Evolutionary conservation across 495 filamentous ascomycete species (phyloP).

Genomic region (Clavariopsis aquatica): DNA sequence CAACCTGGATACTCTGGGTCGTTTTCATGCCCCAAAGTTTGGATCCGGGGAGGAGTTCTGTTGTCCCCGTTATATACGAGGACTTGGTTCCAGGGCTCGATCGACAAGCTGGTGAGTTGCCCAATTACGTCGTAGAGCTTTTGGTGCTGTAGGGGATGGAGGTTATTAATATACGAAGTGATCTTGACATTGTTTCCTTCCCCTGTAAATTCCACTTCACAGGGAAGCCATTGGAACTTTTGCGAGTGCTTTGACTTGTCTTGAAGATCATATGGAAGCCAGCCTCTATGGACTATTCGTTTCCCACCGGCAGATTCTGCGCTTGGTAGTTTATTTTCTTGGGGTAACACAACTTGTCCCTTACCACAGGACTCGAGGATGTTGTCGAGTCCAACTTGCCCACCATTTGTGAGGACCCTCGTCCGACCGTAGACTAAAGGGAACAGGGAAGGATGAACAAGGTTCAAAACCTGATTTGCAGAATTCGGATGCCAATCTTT

Average conservation of each 20-base stretch:
- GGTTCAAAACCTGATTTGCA: constrained; percentile 56
- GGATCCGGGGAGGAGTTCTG: constrained; percentile 9
- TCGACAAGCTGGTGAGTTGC: constrained; percentile 50
- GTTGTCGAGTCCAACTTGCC: neutral
- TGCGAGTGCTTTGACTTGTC: constrained; percentile 18
- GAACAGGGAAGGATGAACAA: constrained; percentile 64
- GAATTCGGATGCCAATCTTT: constrained; percentile 64
- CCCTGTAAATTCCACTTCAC: constrained; percentile 52
- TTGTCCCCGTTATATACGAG: constrained; percentile 1
- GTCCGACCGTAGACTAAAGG: constrained; percentile 60
- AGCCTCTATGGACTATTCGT: neutral
- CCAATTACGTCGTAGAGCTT: constrained; percentile 56
- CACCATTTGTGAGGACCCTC: constrained; percentile 45
- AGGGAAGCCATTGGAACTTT: constrained; percentile 63
- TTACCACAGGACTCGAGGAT: neutral
- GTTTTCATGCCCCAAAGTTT: constrained; percentile 1
- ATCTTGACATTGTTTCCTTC: constrained; percentile 39
- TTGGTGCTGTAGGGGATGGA: constrained; percentile 53
- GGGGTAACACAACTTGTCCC: neutral
- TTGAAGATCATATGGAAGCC: neutral
- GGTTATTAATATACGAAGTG: constrained; percentile 61
- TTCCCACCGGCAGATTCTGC: neutral
- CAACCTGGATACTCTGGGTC: neutral
- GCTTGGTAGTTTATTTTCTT: no score
- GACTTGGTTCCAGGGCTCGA: constrained; percentile 57